A percentile compares a stretch with the other conserved stretches of the same genome.
phyloP scores from a whole-genome alignment of 192 early-diverging fungal genomes.

The Mortierella claussenii region DNA sequence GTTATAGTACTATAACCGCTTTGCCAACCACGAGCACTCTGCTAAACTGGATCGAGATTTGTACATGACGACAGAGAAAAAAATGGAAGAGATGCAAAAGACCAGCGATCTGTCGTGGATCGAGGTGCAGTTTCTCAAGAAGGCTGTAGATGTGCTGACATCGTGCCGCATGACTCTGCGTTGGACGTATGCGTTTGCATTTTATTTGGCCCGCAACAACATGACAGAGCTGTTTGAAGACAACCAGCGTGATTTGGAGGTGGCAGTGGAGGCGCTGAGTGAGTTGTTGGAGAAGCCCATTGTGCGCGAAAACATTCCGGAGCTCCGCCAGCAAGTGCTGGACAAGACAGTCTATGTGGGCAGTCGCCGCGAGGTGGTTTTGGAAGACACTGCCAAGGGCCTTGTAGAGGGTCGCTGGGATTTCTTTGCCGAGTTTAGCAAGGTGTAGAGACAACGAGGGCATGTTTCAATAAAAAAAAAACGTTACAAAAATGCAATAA shows the following conservation, averaged over 20 bases:
- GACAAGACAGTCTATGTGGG: constrained; percentile 96
- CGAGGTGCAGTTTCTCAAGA: constrained; percentile 96
- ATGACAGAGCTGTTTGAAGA: constrained; percentile 94
- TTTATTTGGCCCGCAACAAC: constrained; percentile 89
- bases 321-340: constrained; percentile 87
- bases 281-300: constrained; percentile 92
- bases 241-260: constrained; percentile 98
- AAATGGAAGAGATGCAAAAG: constrained; percentile 97
- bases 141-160: constrained; percentile 90
- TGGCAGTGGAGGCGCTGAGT: constrained; percentile 94
- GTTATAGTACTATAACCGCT: constrained; percentile 92
- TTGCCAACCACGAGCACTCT: constrained; percentile 97
- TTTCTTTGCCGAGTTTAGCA: constrained; percentile 65
- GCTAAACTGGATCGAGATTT: constrained; percentile 86
- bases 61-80: constrained; percentile 87
- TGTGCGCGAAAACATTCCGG: constrained; percentile 75
- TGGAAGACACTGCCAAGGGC: constrained; percentile 92
- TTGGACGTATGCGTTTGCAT: constrained; percentile 98
- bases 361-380: constrained; percentile 84
- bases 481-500: too few species aligned
- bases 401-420: constrained; percentile 86
- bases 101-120: constrained; percentile 94
- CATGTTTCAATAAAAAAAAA: too few species aligned
- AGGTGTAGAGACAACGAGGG: too few species aligned
- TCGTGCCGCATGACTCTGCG: constrained; percentile 92